phyloP scores from a whole-genome alignment of 257 asterid species.

The Nicotiana sylvestris region DNA sequence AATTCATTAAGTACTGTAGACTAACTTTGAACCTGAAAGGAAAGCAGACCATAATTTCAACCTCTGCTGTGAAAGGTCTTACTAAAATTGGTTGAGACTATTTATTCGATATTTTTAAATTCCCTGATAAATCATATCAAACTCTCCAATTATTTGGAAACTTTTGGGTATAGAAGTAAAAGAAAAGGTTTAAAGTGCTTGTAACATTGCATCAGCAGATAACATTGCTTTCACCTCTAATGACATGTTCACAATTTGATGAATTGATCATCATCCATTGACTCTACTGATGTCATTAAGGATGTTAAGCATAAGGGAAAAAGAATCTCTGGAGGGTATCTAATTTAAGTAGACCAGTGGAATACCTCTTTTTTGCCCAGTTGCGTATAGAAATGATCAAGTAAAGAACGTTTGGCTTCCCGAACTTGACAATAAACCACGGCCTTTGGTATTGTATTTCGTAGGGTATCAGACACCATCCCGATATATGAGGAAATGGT shows the following conservation, averaged over 20 bases:
- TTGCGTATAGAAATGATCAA: slow-evolving; percentile 35
- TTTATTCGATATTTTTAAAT: background rate
- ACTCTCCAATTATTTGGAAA: background rate
- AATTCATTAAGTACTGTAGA: background rate
- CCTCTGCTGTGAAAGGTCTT: background rate
- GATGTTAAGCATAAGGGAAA: background rate
- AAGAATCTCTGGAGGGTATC: background rate
- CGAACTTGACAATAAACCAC: slow-evolving; percentile 45
- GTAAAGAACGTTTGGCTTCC: slow-evolving; percentile 34
- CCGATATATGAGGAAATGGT: slow-evolving; percentile 32
- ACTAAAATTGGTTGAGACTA: background rate
- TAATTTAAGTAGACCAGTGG: background rate
- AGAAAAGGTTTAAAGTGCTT: background rate
- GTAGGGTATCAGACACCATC: slow-evolving; percentile 35
- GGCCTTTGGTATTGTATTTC: slow-evolving; percentile 38
- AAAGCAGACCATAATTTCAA: background rate
- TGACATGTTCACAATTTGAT: background rate
- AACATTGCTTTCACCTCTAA: background rate
- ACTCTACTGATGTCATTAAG: background rate
- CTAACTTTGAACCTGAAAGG: background rate
- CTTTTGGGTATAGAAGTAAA: background rate
- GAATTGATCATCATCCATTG: background rate
- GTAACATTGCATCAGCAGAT: background rate
- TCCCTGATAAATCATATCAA: background rate
- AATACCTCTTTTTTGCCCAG: slow-evolving; percentile 38